Percentiles rank a stretch among this genome's conserved stretches.
Evolutionary conservation across 352 stramenopile species (phyloP).

Genomic region (Globisporangium cylindrosporum): DNA sequence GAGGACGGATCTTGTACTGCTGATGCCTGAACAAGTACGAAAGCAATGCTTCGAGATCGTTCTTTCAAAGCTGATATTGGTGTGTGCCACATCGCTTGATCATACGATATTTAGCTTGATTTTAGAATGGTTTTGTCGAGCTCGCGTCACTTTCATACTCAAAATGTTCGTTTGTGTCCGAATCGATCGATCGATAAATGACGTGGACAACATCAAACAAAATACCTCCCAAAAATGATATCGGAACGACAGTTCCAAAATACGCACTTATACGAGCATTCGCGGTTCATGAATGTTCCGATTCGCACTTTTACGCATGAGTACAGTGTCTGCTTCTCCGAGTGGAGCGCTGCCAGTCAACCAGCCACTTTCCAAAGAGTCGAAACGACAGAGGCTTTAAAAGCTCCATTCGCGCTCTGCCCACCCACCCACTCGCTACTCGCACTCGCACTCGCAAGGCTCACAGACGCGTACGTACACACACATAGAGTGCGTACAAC

Average conservation of each 20-base stretch:
- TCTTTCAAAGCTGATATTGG: not conserved
- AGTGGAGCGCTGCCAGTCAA: constrained; percentile 11
- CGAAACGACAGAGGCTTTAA: constrained; percentile 18
- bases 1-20: constrained; percentile 1
- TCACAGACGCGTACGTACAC: not conserved
- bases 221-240: too few relatives aligned
- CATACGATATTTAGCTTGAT: too few relatives aligned
- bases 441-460: not conserved
- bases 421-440: not conserved
- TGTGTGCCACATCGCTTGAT: not conserved
- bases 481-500: not conserved
- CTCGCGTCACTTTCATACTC: too few relatives aligned
- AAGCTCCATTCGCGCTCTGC: constrained; percentile 16
- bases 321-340: not conserved
- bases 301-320: not conserved
- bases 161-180: too few relatives aligned
- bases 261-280: too few relatives aligned
- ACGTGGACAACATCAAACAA: too few relatives aligned
- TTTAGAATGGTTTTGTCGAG: too few relatives aligned
- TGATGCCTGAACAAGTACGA: not conserved
- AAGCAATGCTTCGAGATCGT: not conserved
- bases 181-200: too few relatives aligned
- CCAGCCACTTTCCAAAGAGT: not conserved
- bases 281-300: not conserved
- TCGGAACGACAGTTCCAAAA: too few relatives aligned